These are phyloP conservation scores for Aegilops tauschii DNA, from an alignment of 176 grass and related monocot species.

Conservation along the genomic window DNA sequence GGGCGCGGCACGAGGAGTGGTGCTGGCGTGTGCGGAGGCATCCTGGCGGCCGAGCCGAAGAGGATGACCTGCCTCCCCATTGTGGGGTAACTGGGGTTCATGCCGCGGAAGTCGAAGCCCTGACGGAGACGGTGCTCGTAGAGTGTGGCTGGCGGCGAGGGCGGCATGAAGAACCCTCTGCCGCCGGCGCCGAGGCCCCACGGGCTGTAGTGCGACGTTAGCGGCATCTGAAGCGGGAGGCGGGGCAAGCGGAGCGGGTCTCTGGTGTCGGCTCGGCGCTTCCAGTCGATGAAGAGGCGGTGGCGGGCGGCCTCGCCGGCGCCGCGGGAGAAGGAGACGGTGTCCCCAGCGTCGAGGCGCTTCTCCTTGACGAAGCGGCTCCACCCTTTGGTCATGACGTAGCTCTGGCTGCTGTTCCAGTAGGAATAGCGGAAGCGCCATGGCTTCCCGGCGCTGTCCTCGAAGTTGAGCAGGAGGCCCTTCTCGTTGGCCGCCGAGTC, in stretches of 20 bases:
- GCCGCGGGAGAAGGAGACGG: conserved; percentile 89
- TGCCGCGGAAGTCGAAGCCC: conserved; percentile 40
- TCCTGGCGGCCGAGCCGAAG: conserved; percentile 37
- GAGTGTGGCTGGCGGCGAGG: conserved; percentile 63
- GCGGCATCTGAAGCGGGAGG: conserved; percentile 36
- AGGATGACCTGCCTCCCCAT: conserved; percentile 40
- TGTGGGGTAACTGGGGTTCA: conserved; percentile 7
- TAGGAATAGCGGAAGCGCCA: conserved; percentile 99
- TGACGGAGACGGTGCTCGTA: conserved; percentile 77
- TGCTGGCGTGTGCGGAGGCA: conserved; percentile 33
- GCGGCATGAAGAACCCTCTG: conserved; percentile 54
- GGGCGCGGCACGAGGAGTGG: conserved; percentile 39
- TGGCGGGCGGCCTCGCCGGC: conserved; percentile 49
- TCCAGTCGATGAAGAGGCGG: conserved; percentile 92
- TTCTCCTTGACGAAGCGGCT: conserved; percentile 99
- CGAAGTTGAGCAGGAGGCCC: conserved; percentile 80
- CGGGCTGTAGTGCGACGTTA: conserved; percentile 24
- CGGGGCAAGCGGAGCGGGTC: conserved; percentile 42
- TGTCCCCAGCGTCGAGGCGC: conserved; percentile 84
- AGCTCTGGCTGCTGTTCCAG: conserved; percentile 99
- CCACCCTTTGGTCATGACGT: conserved; percentile 99
- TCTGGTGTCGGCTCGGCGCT: conserved; percentile 55
- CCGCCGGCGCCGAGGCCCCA: conserved; percentile 37
- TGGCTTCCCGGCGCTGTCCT: conserved; percentile 87
- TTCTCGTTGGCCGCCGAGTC: conserved; percentile 74